These are phyloP conservation scores for Fagopyrum homotropicum DNA, from an alignment of 148 eudicot genomes.

Conservation along the genomic window DNA sequence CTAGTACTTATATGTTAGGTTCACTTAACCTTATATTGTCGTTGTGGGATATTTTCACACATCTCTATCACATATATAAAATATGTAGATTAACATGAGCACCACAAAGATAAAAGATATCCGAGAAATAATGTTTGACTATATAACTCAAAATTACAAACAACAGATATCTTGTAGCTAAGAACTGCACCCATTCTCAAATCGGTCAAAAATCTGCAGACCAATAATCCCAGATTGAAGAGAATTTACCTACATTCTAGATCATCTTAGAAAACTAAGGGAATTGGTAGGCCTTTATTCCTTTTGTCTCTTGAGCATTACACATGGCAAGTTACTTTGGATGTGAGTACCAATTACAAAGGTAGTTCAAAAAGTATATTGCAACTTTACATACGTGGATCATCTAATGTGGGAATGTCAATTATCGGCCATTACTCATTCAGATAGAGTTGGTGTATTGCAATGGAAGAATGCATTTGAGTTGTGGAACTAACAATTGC, in stretches of 20 bases:
- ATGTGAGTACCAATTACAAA: neutral
- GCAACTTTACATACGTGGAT: neutral
- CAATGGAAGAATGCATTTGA: neutral
- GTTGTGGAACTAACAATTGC: neutral
- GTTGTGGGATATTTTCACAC: no score
- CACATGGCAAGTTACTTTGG: neutral
- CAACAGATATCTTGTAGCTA: no score
- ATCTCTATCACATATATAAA: no score
- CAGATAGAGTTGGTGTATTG: neutral
- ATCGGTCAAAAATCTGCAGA: no score
- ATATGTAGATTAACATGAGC: no score
- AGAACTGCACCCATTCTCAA: no score
- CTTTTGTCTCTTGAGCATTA: neutral
- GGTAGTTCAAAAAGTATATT: neutral
- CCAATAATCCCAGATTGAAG: no score
- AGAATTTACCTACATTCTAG: neutral
- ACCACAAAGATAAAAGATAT: no score
- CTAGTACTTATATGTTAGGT: no score
- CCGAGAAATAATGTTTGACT: no score
- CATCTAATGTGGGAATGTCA: neutral
- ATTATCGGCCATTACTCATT: neutral
- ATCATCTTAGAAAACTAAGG: neutral
- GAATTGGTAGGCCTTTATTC: neutral
- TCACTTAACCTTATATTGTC: no score
- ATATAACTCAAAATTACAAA: no score